Conservation (phyloP, 2,329 filamentous ascomycete genomes). For the Fusarium annulatum region DNA sequence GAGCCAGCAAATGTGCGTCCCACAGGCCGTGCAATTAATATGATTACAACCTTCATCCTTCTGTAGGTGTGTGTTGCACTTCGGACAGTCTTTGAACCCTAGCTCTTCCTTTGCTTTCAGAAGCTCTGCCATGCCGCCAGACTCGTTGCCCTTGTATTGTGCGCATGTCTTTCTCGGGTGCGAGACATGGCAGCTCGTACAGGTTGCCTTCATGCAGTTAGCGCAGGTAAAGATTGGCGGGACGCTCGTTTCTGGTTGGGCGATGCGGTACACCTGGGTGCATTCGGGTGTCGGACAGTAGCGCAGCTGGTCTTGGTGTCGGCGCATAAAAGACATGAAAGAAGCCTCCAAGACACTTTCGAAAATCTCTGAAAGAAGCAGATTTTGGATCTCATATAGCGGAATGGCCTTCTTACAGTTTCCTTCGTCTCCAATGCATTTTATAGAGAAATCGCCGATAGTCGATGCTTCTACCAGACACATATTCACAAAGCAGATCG, state of each 20-base stretch:
- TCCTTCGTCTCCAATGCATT: neutral
- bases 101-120: conserved; percentile 48
- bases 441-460: neutral
- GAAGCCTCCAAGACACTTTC: conserved; percentile 53
- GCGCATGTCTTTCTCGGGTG: conserved; percentile 51
- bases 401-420: conserved; percentile 38
- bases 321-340: conserved; percentile 50
- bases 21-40: conserved; percentile 55
- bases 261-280: conserved; percentile 53
- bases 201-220: conserved; percentile 50
- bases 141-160: conserved; percentile 45
- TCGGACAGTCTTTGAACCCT: conserved; percentile 55
- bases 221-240: conserved; percentile 48
- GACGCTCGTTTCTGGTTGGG: neutral
- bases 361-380: conserved; percentile 42
- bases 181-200: conserved; percentile 49
- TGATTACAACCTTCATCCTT: conserved; percentile 61
- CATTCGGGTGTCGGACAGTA: conserved; percentile 59
- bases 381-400: conserved; percentile 38
- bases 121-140: conserved; percentile 43
- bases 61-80: conserved; percentile 54
- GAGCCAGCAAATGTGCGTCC: conserved; percentile 60
- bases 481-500: conserved; percentile 52
- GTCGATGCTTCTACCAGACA: conserved; percentile 8
- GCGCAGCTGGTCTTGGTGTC: conserved; percentile 47